Conservation (phyloP, 1,284 basidiomycete genomes). For the Microbotryum lychnidis-dioicae region DNA sequence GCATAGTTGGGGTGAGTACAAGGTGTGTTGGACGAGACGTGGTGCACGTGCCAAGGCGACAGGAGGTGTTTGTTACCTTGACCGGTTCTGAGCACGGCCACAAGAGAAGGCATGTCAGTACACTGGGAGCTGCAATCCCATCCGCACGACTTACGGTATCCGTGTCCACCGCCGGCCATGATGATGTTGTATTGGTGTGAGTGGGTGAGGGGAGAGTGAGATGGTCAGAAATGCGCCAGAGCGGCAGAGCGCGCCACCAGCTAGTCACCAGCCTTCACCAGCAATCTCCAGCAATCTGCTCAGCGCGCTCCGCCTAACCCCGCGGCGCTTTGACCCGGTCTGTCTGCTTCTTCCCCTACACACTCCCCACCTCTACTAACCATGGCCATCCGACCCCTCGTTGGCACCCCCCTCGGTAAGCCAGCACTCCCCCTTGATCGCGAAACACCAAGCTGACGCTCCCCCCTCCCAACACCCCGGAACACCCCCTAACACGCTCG, state of each 20-base stretch:
- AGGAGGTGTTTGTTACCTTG: conserved; percentile 9
- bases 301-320: no score
- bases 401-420: conserved; percentile 43
- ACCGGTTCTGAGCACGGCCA: conserved; percentile 15
- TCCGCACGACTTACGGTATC: conserved; percentile 18
- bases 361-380: background rate
- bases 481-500: no score
- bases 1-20: background rate
- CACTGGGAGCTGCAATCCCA: background rate
- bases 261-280: no score
- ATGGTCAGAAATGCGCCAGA: background rate
- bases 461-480: no score
- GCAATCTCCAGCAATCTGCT: no score
- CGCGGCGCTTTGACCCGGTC: no score
- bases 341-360: no score
- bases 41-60: background rate
- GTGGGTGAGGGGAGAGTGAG: no score
- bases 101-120: background rate
- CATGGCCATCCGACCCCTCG: conserved; percentile 39
- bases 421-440: background rate
- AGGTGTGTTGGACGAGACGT: background rate
- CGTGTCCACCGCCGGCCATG: conserved; percentile 27
- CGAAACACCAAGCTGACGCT: background rate
- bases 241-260: no score
- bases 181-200: background rate